A percentile compares a stretch with the other conserved stretches of the same genome.
Conservation (phyloP, 2,329 filamentous ascomycete genomes). For the Nigrospora sphaerica region DNA sequence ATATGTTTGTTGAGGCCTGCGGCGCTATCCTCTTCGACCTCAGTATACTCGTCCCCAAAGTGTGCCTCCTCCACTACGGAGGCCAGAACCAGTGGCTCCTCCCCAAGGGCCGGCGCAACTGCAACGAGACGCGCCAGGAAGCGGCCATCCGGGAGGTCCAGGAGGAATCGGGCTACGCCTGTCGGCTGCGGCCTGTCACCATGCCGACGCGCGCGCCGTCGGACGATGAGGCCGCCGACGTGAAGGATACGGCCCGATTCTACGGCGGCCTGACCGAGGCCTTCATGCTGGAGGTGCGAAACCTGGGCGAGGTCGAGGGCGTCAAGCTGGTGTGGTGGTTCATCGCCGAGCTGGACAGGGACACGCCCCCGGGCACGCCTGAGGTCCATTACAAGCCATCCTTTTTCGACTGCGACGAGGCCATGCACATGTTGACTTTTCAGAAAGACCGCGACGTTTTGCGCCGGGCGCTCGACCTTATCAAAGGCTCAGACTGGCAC, state of each 20-base stretch:
- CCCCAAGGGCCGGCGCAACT: constrained; percentile 39
- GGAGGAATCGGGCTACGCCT: constrained; percentile 37
- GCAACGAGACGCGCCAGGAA: constrained; percentile 29
- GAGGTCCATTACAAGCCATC: constrained; percentile 16
- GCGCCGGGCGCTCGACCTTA: constrained; percentile 15
- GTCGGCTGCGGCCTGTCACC: constrained; percentile 30
- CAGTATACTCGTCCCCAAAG: constrained; percentile 15
- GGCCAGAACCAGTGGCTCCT: constrained; percentile 31
- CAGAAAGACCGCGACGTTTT: constrained; percentile 22
- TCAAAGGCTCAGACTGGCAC: constrained; percentile 6
- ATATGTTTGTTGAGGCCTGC: constrained; percentile 22
- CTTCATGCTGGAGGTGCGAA: constrained; percentile 22
- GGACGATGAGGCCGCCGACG: constrained; percentile 19
- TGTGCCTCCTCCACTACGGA: constrained; percentile 31
- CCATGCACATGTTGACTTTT: constrained; percentile 18
- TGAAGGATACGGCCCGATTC: constrained; percentile 15
- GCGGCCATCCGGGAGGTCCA: constrained; percentile 35
- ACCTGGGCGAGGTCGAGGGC: constrained; percentile 15
- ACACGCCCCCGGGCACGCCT: constrained; percentile 6
- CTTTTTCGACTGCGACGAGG: constrained; percentile 14
- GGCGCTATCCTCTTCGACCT: constrained; percentile 22
- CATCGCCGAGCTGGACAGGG: constrained; percentile 13
- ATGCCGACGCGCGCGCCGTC: constrained; percentile 32
- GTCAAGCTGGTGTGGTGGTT: constrained; percentile 26
- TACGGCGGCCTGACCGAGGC: constrained; percentile 19